Percentiles rank a stretch among this genome's conserved stretches.
phyloP scores from a whole-genome alignment of 73 alveolate genomes.

The Effrenium voratum region DNA sequence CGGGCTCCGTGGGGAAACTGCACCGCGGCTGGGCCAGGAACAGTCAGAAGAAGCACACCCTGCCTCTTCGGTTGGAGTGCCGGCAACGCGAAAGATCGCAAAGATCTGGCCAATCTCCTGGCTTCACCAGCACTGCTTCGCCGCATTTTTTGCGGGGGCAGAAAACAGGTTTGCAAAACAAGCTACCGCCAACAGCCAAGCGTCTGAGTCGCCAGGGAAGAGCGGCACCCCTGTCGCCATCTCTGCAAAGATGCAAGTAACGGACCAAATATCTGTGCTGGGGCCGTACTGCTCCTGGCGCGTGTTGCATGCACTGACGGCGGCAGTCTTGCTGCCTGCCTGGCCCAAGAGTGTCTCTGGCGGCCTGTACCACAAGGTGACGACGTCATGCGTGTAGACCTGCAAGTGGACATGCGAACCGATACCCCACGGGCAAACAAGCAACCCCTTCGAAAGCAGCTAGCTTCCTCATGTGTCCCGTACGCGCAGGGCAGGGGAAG shows the following conservation, averaged over 20 bases:
- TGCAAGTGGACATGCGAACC: neutral
- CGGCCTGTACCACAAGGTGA: constrained; percentile 94
- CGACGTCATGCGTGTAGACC: constrained; percentile 90
- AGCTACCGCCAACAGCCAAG: neutral
- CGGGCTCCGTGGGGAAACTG: neutral
- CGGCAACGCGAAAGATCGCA: constrained; percentile 95
- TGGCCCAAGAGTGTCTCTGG: constrained; percentile 85
- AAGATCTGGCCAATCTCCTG: constrained; percentile 97
- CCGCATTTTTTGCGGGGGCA: no score
- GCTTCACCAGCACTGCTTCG: constrained; percentile 7
- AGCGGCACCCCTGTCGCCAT: constrained; percentile 97
- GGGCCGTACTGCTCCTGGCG: constrained; percentile 96
- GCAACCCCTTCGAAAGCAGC: neutral
- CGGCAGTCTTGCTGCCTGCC: constrained; percentile 77
- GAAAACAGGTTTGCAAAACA: no score
- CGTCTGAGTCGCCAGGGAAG: constrained; percentile 94
- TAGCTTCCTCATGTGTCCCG: neutral
- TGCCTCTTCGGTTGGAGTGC: constrained; percentile 95
- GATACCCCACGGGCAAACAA: neutral
- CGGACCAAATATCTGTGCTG: constrained; percentile 97
- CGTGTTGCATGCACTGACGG: neutral
- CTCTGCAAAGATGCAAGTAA: constrained; percentile 97
- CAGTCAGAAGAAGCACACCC: neutral
- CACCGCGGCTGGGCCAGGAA: neutral
- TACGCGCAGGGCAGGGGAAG: neutral